phyloP scores from a whole-genome alignment of 1,139 yeast species.

The Candida sanyaensis region DNA sequence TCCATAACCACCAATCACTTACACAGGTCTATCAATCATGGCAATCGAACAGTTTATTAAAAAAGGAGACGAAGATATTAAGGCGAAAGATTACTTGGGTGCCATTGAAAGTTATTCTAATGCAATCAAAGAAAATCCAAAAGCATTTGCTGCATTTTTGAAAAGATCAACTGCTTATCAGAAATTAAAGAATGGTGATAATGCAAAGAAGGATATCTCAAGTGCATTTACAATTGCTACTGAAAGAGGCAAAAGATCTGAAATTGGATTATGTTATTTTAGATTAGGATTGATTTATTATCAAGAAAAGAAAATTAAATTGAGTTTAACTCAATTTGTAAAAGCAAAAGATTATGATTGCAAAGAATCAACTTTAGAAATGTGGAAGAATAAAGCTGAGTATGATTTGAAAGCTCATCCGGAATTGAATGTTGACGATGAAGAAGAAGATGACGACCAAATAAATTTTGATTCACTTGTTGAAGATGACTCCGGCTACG shows the following conservation, averaged over 20 bases:
- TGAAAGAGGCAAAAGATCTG: constrained; percentile 49
- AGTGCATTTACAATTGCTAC: constrained; percentile 58
- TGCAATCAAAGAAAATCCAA: constrained; percentile 41
- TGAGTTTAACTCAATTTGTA: constrained; percentile 51
- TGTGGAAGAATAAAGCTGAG: constrained; percentile 55
- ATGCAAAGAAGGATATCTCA: constrained; percentile 55
- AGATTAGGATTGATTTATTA: constrained; percentile 56
- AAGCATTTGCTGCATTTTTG: constrained; percentile 53
- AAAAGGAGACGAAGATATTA: constrained; percentile 34
- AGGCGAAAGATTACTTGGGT: constrained; percentile 34
- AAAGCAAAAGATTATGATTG: constrained; percentile 51
- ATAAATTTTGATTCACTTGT: constrained; percentile 4
- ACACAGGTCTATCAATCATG: constrained; percentile 23
- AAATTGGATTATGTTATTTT: constrained; percentile 61
- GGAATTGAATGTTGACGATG: constrained; percentile 16
- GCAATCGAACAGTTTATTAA: constrained; percentile 40
- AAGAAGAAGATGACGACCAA: constrained; percentile 11
- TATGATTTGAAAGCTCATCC: constrained; percentile 31
- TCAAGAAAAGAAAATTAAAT: constrained; percentile 44
- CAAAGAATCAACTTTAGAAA: constrained; percentile 45
- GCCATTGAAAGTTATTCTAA: constrained; percentile 34
- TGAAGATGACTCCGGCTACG: constrained; percentile 8
- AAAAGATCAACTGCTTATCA: constrained; percentile 60
- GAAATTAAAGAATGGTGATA: constrained; percentile 49
- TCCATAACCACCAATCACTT: no score